phyloP scores from a whole-genome alignment of 78 protist genomes.

The Creolimax fragrantissima region DNA sequence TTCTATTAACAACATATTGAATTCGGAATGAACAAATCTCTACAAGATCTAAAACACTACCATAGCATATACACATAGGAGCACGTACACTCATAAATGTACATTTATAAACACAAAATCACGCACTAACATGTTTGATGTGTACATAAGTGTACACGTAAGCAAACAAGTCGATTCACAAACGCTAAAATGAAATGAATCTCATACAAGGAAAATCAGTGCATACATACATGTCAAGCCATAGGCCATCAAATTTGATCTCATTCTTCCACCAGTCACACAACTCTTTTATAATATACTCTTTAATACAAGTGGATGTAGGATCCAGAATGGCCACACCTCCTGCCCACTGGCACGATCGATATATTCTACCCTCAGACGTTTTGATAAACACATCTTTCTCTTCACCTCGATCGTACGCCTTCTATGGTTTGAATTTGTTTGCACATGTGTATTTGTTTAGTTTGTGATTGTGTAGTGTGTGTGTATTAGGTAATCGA shows the following conservation, averaged over 20 bases:
- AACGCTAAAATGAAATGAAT: no score
- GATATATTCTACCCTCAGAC: not conserved
- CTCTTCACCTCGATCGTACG: not conserved
- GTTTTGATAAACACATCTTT: not conserved
- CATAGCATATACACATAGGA: not conserved
- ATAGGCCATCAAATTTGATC: not conserved
- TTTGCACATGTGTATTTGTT: no score
- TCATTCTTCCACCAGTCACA: not conserved
- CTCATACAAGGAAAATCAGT: no score
- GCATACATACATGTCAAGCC: slow-evolving; percentile 10
- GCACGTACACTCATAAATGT: not conserved
- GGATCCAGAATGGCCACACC: slow-evolving; percentile 5
- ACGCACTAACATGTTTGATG: not conserved
- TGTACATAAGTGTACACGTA: not conserved
- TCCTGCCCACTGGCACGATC: slow-evolving; percentile 12
- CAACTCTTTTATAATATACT: not conserved
- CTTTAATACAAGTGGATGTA: not conserved
- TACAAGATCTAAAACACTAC: not conserved
- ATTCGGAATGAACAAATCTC: not conserved
- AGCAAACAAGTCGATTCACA: no score
- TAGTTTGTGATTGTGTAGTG: no score
- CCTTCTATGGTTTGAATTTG: no score
- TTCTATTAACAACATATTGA: not conserved
- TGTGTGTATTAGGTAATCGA: no score
- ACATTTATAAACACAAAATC: no score